phyloP scores from a whole-genome alignment of 495 filamentous ascomycete species.

The Pseudomonodictys pantanalensis region DNA sequence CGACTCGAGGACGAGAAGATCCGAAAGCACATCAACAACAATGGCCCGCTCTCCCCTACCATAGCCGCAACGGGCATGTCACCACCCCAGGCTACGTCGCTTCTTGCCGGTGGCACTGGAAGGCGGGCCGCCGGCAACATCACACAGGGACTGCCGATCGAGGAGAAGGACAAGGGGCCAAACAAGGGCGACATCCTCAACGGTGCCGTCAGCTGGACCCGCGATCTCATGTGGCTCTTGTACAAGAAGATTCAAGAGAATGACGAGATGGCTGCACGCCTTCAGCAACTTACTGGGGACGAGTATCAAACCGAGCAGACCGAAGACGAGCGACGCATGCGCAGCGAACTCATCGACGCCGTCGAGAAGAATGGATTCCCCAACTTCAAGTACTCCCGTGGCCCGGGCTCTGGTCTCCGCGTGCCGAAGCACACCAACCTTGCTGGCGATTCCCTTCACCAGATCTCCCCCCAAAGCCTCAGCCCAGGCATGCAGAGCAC shows the following conservation, averaged over 20 bases:
- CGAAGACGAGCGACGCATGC: conserved; percentile 94
- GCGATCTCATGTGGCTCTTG: conserved; percentile 96
- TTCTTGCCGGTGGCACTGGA: conserved; percentile 78
- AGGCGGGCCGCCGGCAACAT: conserved; percentile 86
- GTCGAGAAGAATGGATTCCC: conserved; percentile 71
- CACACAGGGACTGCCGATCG: conserved; percentile 81
- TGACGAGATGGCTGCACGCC: conserved; percentile 71
- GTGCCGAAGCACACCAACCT: conserved; percentile 92
- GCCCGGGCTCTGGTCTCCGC: conserved; percentile 77
- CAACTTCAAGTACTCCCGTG: conserved; percentile 76
- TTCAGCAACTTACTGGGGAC: conserved; percentile 63
- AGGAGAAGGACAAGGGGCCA: conserved; percentile 97
- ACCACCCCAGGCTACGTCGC: conserved; percentile 78
- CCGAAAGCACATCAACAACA: conserved; percentile 88
- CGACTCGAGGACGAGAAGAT: conserved; percentile 96
- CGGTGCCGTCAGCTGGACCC: conserved; percentile 92
- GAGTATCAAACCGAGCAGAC: conserved; percentile 76
- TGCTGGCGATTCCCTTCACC: conserved; percentile 69
- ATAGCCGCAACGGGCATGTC: conserved; percentile 61
- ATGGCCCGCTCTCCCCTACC: conserved; percentile 78
- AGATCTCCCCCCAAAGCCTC: conserved; percentile 59
- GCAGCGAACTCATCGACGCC: conserved; percentile 81
- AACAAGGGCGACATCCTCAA: conserved; percentile 99
- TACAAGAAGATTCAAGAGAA: conserved; percentile 84
- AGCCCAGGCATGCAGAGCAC: conserved; percentile 68